Conservation (phyloP, 257 asterid species). For the Solanum sejunctum region DNA sequence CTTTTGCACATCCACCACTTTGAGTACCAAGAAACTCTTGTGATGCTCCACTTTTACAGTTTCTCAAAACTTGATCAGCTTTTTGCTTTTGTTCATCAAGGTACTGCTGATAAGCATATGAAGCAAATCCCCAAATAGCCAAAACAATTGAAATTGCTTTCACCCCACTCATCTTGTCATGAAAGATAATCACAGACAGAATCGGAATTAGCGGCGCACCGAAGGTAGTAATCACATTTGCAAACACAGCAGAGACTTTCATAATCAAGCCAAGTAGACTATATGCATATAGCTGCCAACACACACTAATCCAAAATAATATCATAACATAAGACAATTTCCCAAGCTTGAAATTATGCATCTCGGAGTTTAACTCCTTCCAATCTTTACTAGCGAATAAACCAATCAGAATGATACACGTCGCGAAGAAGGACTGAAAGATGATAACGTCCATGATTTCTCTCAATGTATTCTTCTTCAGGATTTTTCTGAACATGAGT, state of each 20-base stretch:
- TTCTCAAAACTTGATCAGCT: neutral
- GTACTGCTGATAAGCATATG: slow-evolving; percentile 58
- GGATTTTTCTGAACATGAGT: slow-evolving; percentile 9
- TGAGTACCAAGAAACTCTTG: neutral
- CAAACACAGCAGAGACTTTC: slow-evolving; percentile 40
- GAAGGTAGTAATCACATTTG: slow-evolving; percentile 50
- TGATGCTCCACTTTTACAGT: neutral
- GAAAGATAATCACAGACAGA: slow-evolving; percentile 36
- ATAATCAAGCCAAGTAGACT: slow-evolving; percentile 25
- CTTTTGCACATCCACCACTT: neutral
- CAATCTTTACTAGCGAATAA: slow-evolving; percentile 30
- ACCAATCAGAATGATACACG: neutral
- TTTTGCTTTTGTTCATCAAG: slow-evolving; percentile 38
- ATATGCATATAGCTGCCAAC: slow-evolving; percentile 24
- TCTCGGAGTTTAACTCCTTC: slow-evolving; percentile 17
- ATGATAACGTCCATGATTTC: slow-evolving; percentile 14
- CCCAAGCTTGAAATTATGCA: slow-evolving; percentile 21
- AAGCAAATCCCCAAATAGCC: slow-evolving; percentile 63
- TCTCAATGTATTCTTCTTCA: neutral
- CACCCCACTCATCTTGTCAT: slow-evolving; percentile 45
- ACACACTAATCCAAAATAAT: slow-evolving; percentile 15
- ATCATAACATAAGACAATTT: slow-evolving; percentile 10
- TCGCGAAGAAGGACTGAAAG: slow-evolving; percentile 16
- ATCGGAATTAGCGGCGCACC: slow-evolving; percentile 55
- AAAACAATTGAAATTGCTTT: slow-evolving; percentile 46